phyloP scores from a whole-genome alignment of 371 early-diverging fungal genomes.

The Mortierella sp. region DNA sequence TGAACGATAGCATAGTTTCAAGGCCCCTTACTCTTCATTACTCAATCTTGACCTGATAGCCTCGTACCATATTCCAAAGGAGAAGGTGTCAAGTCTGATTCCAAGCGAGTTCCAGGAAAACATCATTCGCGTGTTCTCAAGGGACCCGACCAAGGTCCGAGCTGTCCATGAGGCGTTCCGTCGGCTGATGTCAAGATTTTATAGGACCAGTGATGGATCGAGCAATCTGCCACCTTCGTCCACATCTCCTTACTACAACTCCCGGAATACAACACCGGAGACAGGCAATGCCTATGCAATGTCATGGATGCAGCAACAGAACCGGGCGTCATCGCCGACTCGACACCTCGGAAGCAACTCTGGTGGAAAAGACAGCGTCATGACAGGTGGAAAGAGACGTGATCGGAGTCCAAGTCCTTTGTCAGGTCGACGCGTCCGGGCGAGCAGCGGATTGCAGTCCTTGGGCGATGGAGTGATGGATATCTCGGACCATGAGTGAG shows the following conservation, averaged over 20 bases:
- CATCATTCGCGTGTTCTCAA: constrained; percentile 75
- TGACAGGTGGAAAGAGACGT: constrained; percentile 19
- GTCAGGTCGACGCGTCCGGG: constrained; percentile 18
- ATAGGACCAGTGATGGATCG: constrained; percentile 40
- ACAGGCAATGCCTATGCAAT: constrained; percentile 1
- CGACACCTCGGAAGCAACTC: constrained; percentile 7
- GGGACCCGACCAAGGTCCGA: constrained; percentile 69
- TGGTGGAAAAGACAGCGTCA: background rate
- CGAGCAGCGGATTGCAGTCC: background rate
- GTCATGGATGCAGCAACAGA: constrained; percentile 20
- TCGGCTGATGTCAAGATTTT: constrained; percentile 54
- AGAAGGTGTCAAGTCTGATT: constrained; percentile 80
- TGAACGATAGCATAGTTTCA: background rate
- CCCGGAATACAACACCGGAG: constrained; percentile 48
- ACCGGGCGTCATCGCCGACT: constrained; percentile 31
- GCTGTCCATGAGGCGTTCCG: constrained; percentile 56
- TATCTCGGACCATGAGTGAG: constrained; percentile 10
- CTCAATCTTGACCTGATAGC: background rate
- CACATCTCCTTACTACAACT: constrained; percentile 50
- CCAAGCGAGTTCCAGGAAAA: constrained; percentile 82
- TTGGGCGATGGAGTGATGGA: constrained; percentile 28
- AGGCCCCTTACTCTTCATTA: background rate
- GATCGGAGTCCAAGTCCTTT: constrained; percentile 23
- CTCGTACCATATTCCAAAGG: constrained; percentile 76
- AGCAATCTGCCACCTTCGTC: constrained; percentile 50